phyloP scores from a whole-genome alignment of 1,139 yeast genomes.

The Saccharomyces hybrid region DNA sequence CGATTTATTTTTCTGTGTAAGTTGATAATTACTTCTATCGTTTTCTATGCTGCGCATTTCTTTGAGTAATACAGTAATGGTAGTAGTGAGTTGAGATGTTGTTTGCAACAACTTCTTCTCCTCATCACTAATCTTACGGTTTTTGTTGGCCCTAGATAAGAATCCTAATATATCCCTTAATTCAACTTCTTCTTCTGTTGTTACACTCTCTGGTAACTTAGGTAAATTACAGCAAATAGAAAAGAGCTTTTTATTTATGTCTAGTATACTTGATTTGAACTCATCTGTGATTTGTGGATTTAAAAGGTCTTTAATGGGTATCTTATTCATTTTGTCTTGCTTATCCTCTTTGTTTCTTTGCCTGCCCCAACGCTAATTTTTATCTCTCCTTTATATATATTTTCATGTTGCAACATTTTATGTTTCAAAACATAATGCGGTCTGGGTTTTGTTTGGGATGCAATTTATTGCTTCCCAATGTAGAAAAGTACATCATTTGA shows the following conservation, averaged over 20 bases:
- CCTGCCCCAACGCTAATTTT: too few relatives aligned
- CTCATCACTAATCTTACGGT: conserved; percentile 1
- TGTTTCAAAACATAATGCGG: too few relatives aligned
- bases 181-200: conserved; percentile 1
- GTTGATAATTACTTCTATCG: conserved; percentile 6
- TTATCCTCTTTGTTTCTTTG: too few relatives aligned
- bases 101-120: conserved; percentile 1
- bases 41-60: conserved; percentile 2
- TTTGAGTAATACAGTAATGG: conserved; percentile 1
- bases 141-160: conserved; percentile 1
- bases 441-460: too few relatives aligned
- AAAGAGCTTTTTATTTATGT: not conserved
- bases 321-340: too few relatives aligned
- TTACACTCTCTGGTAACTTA: conserved; percentile 1
- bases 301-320: too few relatives aligned
- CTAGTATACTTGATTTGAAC: too few relatives aligned
- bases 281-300: too few relatives aligned
- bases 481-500: too few relatives aligned
- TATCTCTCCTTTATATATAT: too few relatives aligned
- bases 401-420: too few relatives aligned
- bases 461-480: too few relatives aligned
- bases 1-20: conserved; percentile 1
- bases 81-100: conserved; percentile 1
- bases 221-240: conserved; percentile 1
- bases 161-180: conserved; percentile 1